Evolutionary conservation across 495 filamentous ascomycete species (phyloP), one percentile per base, ranked within the genome.

Genomic region (Xylaria flabelliformis): DNA sequence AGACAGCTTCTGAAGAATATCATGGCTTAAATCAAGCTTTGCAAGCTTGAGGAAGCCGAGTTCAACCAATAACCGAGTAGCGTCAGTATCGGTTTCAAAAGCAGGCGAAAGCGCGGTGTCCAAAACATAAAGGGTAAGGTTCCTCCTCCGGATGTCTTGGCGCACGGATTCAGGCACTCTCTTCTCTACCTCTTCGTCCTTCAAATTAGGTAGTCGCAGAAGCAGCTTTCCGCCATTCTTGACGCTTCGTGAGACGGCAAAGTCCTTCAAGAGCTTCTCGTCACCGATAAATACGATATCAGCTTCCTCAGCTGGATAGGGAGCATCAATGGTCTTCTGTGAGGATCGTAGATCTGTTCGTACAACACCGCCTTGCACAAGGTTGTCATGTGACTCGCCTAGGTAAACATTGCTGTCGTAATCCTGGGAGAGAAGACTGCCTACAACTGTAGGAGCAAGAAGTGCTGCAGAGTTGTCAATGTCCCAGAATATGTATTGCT

Each of bases 401-500:
- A 91, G 85, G 71, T 91, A 91, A 71, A 99, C 88, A 74, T 96
- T 97, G 81, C 82, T 91, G 1, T 90, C 83, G 0, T 90, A 91
- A 77, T 96, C 92, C 56, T 85, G 84, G 12, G 94, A 91, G 44
- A 98, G 85, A 5, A 96, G 83, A 74, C 90, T 89, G 51, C 91
- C 90, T 39, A 98, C 80, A 48, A 87, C 87, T 26, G 86, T 78
- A 10, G 94, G 88, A 34, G 94, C 90, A 63, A 85, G 84, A 53
- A 83, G 85, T 44, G 91, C 88, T 1, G 82, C 80, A 32, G 94
- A 95, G 78, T 89, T 89, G 73, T 97, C 96, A 21, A 92, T 81
- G 79, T 98, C 93, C 96, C 95, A 99, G 86, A 99, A 97, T 26
- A 90, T 89, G 84, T 94, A 99, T 76, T 98, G 92, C 77, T 93